These are phyloP conservation scores for Corinectria fuckeliana DNA, from an alignment of 2,329 filamentous ascomycete species.

Conservation along the genomic window DNA sequence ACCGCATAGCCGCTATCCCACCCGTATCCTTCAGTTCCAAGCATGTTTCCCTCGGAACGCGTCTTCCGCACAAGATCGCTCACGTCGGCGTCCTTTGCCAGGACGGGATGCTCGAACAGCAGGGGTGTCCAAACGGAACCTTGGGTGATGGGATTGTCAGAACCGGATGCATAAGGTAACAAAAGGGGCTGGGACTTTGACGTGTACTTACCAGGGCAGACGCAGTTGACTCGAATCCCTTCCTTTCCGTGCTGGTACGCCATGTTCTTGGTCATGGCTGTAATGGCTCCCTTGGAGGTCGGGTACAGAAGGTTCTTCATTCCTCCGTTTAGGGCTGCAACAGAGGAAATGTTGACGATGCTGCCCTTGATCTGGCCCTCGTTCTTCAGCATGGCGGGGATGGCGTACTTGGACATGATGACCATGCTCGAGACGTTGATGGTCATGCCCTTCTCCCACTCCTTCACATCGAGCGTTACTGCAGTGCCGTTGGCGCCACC, in stretches of 20 bases:
- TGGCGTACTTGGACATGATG: conserved; percentile 66
- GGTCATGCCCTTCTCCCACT: conserved; percentile 63
- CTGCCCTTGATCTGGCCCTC: conserved; percentile 53
- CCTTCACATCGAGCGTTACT: conserved; percentile 63
- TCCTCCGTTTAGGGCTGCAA: conserved; percentile 59
- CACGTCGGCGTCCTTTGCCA: no score
- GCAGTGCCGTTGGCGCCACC: conserved; percentile 65
- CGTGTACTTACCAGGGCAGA: conserved; percentile 47
- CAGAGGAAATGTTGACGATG: conserved; percentile 68
- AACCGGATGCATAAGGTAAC: accelerated
- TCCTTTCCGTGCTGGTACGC: conserved; percentile 54
- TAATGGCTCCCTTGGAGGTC: conserved; percentile 54
- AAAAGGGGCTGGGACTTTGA: not conserved
- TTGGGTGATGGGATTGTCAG: conserved; percentile 44
- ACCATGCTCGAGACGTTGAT: conserved; percentile 72
- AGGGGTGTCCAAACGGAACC: no score
- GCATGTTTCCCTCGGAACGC: conserved; percentile 42
- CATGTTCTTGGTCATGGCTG: conserved; percentile 60
- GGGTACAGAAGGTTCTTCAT: conserved; percentile 54
- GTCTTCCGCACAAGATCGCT: conserved; percentile 34
- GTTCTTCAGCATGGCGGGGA: conserved; percentile 66
- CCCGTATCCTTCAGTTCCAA: conserved; percentile 51
- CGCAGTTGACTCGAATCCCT: conserved; percentile 57
- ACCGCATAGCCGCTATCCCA: conserved; percentile 50
- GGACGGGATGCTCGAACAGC: no score